Evolutionary conservation across 2,329 filamentous ascomycete genomes (phyloP).

Genomic region (Aurifilum marmelostoma): DNA sequence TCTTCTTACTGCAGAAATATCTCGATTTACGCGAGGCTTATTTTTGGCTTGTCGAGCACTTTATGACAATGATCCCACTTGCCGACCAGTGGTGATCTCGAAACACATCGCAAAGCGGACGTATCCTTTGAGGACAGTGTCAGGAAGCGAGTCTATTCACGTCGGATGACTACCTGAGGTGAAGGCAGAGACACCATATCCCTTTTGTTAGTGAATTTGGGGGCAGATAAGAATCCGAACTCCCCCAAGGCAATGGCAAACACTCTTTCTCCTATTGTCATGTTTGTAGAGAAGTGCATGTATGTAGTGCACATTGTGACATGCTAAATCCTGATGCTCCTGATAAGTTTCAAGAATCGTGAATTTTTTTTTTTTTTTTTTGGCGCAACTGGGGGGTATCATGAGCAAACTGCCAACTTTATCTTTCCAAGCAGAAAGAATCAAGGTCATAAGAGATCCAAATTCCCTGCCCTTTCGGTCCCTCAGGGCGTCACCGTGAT

Average conservation of each 20-base stretch:
- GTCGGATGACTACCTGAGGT: conserved; percentile 13
- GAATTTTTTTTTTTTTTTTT: too few relatives aligned
- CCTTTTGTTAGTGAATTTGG: conserved; percentile 24
- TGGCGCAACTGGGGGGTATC: conserved; percentile 18
- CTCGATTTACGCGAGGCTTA: conserved; percentile 24
- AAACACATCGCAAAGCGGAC: conserved; percentile 12
- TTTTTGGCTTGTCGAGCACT: conserved; percentile 24
- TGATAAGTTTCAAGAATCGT: neutral
- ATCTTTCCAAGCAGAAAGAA: neutral
- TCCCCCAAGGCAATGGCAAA: conserved; percentile 25
- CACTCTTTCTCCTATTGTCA: conserved; percentile 16
- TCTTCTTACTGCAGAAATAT: conserved; percentile 18
- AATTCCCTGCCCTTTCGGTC: neutral
- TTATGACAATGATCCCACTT: conserved; percentile 25
- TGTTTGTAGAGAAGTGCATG: neutral
- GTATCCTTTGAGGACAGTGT: conserved; percentile 19
- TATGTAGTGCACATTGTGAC: conserved; percentile 1
- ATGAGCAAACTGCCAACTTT: conserved; percentile 8
- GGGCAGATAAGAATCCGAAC: conserved; percentile 21
- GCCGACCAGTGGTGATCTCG: conserved; percentile 19
- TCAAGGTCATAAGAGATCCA: neutral
- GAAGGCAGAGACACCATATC: neutral
- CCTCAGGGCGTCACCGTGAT: conserved; percentile 34
- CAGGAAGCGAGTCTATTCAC: conserved; percentile 22
- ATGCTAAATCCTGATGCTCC: neutral